Percentiles rank a stretch among this genome's conserved stretches.
These are phyloP conservation scores for Candida maesae DNA, from an alignment of 805 yeast genomes.

Conservation along the genomic window DNA sequence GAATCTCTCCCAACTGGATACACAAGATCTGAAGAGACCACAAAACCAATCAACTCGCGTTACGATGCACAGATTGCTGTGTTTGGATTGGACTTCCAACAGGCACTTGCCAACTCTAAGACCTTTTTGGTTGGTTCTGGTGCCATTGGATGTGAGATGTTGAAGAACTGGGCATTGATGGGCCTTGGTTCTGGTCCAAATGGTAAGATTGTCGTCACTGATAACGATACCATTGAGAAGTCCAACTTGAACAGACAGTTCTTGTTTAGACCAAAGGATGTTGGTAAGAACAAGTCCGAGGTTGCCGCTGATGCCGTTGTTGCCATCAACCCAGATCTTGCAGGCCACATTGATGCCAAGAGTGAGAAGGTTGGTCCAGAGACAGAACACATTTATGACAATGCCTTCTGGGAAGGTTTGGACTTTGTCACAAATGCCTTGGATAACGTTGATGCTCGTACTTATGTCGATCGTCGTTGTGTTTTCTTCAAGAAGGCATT, in stretches of 20 bases:
- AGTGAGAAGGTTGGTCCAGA: conserved; percentile 92
- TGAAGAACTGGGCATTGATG: conserved; percentile 96
- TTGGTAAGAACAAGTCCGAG: conserved; percentile 86
- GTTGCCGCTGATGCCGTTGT: conserved; percentile 84
- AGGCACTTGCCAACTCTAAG: conserved; percentile 66
- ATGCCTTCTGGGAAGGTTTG: conserved; percentile 75
- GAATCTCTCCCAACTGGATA: conserved; percentile 77
- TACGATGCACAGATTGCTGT: conserved; percentile 97
- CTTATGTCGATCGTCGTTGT: conserved; percentile 96
- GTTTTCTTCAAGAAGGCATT: conserved; percentile 87
- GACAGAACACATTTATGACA: conserved; percentile 82
- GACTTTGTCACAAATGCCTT: conserved; percentile 95
- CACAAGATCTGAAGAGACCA: conserved; percentile 66
- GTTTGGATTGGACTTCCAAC: conserved; percentile 77
- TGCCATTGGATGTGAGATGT: conserved; percentile 98
- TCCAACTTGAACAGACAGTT: conserved; percentile 96
- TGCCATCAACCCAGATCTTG: conserved; percentile 80
- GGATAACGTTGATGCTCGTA: conserved; percentile 97
- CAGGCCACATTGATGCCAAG: conserved; percentile 69
- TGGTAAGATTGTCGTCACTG: conserved; percentile 84
- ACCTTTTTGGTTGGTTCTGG: conserved; percentile 96
- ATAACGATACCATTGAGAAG: conserved; percentile 92
- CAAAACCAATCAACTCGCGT: conserved; percentile 73
- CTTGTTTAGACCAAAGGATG: conserved; percentile 90
- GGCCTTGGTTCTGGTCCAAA: conserved; percentile 91